Percentiles rank a stretch among this genome's conserved stretches.
phyloP scores from a whole-genome alignment of 1,139 yeast species.

The Hansenula lynferdii region DNA sequence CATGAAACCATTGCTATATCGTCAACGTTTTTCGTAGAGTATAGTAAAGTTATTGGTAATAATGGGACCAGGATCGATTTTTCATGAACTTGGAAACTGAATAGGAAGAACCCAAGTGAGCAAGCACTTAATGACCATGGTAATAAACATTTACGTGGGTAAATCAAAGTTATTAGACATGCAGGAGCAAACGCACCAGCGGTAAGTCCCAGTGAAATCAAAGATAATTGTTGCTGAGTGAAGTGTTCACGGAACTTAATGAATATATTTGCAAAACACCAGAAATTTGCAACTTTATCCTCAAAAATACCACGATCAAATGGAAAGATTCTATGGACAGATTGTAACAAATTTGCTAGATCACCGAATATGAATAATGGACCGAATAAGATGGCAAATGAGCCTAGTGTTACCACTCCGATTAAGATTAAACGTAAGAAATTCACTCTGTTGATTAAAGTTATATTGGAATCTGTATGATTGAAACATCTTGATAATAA shows the following conservation, averaged over 20 bases:
- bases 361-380: slow-evolving; percentile 56
- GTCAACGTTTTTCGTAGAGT: slow-evolving; percentile 52
- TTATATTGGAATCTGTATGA: slow-evolving; percentile 11
- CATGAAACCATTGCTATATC: slow-evolving; percentile 73
- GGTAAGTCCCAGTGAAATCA: slow-evolving; percentile 60
- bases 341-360: slow-evolving; percentile 36
- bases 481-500: slow-evolving; percentile 31
- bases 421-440: slow-evolving; percentile 52
- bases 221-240: slow-evolving; percentile 52
- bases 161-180: slow-evolving; percentile 45
- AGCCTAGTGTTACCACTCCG: slow-evolving; percentile 53
- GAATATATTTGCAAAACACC: slow-evolving; percentile 86
- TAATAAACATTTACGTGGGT: slow-evolving; percentile 46
- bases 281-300: slow-evolving; percentile 94
- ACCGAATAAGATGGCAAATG: slow-evolving; percentile 47
- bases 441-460: slow-evolving; percentile 27
- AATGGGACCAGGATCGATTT: slow-evolving; percentile 85
- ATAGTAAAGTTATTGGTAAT: slow-evolving; percentile 71
- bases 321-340: slow-evolving; percentile 74
- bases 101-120: slow-evolving; percentile 83
- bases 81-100: slow-evolving; percentile 96
- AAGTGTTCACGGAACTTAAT: slow-evolving; percentile 63
- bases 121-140: slow-evolving; percentile 79
- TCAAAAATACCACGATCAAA: slow-evolving; percentile 92
- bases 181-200: slow-evolving; percentile 65